Base-by-base conservation (phyloP, 148 eudicot species). In the Silene conica region DNA sequence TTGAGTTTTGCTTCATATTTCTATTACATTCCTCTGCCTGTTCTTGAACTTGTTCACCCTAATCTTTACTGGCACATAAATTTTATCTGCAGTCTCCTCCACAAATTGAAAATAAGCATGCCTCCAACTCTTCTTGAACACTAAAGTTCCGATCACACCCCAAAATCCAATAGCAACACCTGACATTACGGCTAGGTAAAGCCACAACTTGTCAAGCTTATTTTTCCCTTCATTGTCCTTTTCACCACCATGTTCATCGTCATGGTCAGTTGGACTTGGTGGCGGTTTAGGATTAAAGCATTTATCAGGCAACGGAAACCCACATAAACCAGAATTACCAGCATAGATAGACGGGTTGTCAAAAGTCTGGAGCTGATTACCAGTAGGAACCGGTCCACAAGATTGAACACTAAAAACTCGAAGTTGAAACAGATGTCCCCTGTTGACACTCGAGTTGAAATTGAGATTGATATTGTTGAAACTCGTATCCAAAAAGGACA, bases 311-410 rank as follows among this genome's bases (percentile, higher is more conserved):
- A 83, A 56, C 18, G 83, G 83, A 46, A 62, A 26, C 34, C 89
- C 89, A 63, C 87, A 86, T 14, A 86, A 78, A 16, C 72, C 73
- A 3, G 74, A 50, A 62, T 86, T 86, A 3, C 78, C 77, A 15
- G 19, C 45, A 58, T 79, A 86, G 1, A 79, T 82, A 34, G 84
- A 74, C n/a, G 78, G 78, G 58, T 79, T 64, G 11, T 58, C 25
- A 1, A 79, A 67, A 34, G 77, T 75, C 38, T 75, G 78, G 48
- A 80, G 82, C 46, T 80, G 82, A 9, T 3, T 56, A 34, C 82
- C 75, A 0, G 61, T 80, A n/a, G 80, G 83, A 67, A 80, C 77
- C 50, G 45, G 66, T 2, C 50, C 14, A 21, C 72, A 69, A 10
- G 72, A 46, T 18, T 13, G 22, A 45, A 23, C 26, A 10, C 0